phyloP scores from a whole-genome alignment of 75 land plant species.

The Ceratopteris richardii region DNA sequence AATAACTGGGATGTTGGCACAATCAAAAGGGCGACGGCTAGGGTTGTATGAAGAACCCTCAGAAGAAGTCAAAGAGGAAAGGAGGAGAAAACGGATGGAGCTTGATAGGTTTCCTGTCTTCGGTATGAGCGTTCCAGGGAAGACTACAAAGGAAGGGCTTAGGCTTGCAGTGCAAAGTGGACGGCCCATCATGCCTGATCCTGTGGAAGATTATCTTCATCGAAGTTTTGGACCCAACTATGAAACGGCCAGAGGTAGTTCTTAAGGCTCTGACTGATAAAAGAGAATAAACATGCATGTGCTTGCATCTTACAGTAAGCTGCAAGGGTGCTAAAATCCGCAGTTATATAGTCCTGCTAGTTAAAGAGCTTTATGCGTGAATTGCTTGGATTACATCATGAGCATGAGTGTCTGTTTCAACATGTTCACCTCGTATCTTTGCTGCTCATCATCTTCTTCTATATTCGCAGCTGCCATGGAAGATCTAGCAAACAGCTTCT shows the following conservation, averaged over 20 bases:
- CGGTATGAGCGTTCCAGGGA: constrained; percentile 24
- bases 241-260: constrained; percentile 24
- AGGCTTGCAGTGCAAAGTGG: constrained; percentile 24
- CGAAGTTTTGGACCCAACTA: constrained; percentile 19
- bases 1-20: constrained; percentile 21
- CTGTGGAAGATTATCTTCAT: constrained; percentile 23
- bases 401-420: too few species aligned
- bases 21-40: constrained; percentile 24
- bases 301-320: too few species aligned
- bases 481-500: constrained; percentile 11
- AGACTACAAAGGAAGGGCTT: constrained; percentile 9
- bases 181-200: constrained; percentile 13
- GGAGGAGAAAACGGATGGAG: constrained; percentile 14
- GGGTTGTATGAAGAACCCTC: constrained; percentile 15
- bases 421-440: too few species aligned
- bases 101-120: constrained; percentile 22
- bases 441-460: too few species aligned
- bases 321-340: too few species aligned
- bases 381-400: too few species aligned
- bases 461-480: constrained; percentile 21
- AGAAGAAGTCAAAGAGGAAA: constrained; percentile 4
- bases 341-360: too few species aligned
- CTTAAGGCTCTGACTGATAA: too few species aligned
- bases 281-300: too few species aligned
- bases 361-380: too few species aligned